A percentile compares a stretch with the other conserved stretches of the same genome.
These are phyloP conservation scores for Rhodotorula mucilaginosa DNA, from an alignment of 1,284 basidiomycete genomes.

Conservation along the genomic window DNA sequence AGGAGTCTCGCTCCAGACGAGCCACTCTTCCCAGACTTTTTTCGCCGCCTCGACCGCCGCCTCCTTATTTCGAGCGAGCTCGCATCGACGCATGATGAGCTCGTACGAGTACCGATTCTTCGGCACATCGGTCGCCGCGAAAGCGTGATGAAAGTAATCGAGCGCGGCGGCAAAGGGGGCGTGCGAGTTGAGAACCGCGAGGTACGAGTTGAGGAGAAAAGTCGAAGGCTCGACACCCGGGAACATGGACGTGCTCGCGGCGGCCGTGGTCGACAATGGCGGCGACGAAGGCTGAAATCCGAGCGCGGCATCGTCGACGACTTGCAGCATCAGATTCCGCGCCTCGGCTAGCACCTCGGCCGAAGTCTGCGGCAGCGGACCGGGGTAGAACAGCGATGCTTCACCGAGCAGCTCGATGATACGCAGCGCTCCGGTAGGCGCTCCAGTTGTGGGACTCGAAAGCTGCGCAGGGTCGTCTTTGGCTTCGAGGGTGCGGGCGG, in stretches of 20 bases:
- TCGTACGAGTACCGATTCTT: conserved; percentile 32
- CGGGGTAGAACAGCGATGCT: conserved; percentile 37
- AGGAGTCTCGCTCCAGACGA: conserved; percentile 22
- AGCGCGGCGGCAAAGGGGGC: conserved; percentile 56
- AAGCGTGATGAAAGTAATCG: conserved; percentile 45
- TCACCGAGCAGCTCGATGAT: conserved; percentile 36
- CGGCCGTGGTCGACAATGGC: neutral
- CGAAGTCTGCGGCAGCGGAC: conserved; percentile 61
- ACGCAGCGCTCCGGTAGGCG: neutral
- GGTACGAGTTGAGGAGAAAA: conserved; percentile 73
- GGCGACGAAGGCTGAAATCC: neutral
- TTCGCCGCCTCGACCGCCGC: conserved; percentile 13
- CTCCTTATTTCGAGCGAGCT: conserved; percentile 21
- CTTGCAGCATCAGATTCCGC: conserved; percentile 65
- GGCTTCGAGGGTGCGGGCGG: neutral
- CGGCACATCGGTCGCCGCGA: neutral
- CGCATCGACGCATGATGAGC: conserved; percentile 27
- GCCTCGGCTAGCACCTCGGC: conserved; percentile 73
- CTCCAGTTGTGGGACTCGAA: neutral
- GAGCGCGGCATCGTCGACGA: conserved; percentile 51
- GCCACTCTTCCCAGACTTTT: conserved; percentile 37
- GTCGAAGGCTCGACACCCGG: conserved; percentile 60
- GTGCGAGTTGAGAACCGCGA: conserved; percentile 64
- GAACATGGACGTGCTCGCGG: conserved; percentile 53
- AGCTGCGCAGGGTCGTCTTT: conserved; percentile 20